Evolutionary conservation across 225 moss, liverwort and hornwort genomes (phyloP).

Genomic region (Anthoceros angustus): DNA sequence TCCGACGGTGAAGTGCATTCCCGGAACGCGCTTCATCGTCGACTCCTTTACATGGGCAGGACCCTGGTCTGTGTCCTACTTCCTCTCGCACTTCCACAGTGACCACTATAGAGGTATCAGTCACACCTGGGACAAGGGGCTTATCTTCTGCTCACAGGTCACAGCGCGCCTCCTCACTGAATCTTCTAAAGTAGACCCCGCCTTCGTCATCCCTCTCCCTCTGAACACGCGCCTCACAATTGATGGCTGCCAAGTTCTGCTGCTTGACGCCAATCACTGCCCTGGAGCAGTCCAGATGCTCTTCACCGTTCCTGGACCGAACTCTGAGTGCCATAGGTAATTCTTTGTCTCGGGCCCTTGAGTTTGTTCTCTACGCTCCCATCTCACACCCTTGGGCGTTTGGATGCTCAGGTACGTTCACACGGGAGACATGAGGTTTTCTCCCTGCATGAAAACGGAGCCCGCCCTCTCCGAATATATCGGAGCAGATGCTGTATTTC

Average conservation of each 20-base stretch:
- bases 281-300: slow-evolving; percentile 78
- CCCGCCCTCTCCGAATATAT: slow-evolving; percentile 40
- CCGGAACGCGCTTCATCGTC: slow-evolving; percentile 52
- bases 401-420: slow-evolving; percentile 37
- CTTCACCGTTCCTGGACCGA: slow-evolving; percentile 35
- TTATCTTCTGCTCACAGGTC: slow-evolving; percentile 64
- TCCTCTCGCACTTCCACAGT: slow-evolving; percentile 74
- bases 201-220: slow-evolving; percentile 41
- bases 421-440: slow-evolving; percentile 66
- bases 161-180: slow-evolving; percentile 45
- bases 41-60: slow-evolving; percentile 64
- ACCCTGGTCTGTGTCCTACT: slow-evolving; percentile 52
- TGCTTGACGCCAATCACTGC: slow-evolving; percentile 78
- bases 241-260: slow-evolving; percentile 50
- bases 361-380: too few relatives aligned
- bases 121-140: slow-evolving; percentile 45
- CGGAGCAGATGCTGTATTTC: slow-evolving; percentile 56
- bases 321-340: not conserved
- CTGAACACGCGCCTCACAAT: slow-evolving; percentile 21
- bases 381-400: too few relatives aligned
- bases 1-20: slow-evolving; percentile 52
- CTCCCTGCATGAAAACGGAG: slow-evolving; percentile 46
- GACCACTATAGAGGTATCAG: slow-evolving; percentile 71
- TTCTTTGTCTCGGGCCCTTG: too few relatives aligned
- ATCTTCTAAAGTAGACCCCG: slow-evolving; percentile 34